A percentile compares a stretch with the other conserved stretches of the same genome.
Evolutionary conservation across 768 basidiomycete species (phyloP).

Genomic region (Phylloporus sp.): DNA sequence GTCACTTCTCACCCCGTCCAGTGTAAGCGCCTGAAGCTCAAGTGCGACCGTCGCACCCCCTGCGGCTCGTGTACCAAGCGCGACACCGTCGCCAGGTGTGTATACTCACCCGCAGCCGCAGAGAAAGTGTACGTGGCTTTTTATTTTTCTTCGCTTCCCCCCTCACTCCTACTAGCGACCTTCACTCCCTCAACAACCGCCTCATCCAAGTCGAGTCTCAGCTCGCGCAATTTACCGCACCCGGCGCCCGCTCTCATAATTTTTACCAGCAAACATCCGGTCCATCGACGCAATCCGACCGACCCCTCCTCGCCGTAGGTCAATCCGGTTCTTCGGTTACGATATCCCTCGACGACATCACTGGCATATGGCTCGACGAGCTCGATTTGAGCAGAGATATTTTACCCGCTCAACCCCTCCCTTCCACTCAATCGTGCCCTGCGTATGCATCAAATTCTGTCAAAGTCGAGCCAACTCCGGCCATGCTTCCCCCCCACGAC

Average conservation of each 20-base stretch:
- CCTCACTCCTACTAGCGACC: constrained; percentile 43
- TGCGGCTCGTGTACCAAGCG: constrained; percentile 78
- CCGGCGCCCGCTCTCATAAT: constrained; percentile 24
- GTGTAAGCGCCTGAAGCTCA: constrained; percentile 86
- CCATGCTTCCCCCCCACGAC: constrained; percentile 24
- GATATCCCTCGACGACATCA: constrained; percentile 52
- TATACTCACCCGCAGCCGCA: constrained; percentile 76
- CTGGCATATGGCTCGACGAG: constrained; percentile 56
- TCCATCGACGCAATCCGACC: constrained; percentile 15
- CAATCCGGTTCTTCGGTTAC: constrained; percentile 44
- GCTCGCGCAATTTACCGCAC: constrained; percentile 43
- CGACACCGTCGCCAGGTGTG: constrained; percentile 65
- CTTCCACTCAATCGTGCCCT: constrained; percentile 13
- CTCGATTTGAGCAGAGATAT: constrained; percentile 36
- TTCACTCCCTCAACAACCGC: constrained; percentile 80
- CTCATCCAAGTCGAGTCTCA: constrained; percentile 64
- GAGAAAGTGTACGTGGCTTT: constrained; percentile 68
- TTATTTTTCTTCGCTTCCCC: not conserved
- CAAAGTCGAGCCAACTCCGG: constrained; percentile 34
- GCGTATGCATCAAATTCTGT: constrained; percentile 18
- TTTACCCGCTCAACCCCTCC: constrained; percentile 16
- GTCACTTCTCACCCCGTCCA: constrained; percentile 26
- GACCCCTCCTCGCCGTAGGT: constrained; percentile 36
- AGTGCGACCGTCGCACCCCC: constrained; percentile 74
- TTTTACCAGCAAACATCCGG: constrained; percentile 12